phyloP scores from a whole-genome alignment of 2,329 filamentous ascomycete species.

The Penicillium sp. region DNA sequence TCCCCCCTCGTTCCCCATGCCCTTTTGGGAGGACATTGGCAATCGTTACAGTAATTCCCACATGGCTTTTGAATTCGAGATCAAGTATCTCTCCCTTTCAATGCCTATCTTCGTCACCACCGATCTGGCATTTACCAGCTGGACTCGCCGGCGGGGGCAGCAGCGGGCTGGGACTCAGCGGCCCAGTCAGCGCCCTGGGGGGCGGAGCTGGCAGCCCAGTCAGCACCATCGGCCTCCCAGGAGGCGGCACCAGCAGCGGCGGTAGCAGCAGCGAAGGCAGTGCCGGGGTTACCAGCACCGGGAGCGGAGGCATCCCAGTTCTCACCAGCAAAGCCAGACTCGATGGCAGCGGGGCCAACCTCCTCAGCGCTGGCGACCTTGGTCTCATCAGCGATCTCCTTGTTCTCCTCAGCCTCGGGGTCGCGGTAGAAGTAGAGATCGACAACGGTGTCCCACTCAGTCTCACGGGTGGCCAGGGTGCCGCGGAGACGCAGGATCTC shows the following conservation, averaged over 20 bases:
- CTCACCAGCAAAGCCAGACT: slow-evolving; percentile 72
- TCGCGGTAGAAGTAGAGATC: slow-evolving; percentile 99
- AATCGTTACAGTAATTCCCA: slow-evolving; percentile 31
- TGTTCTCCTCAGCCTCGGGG: slow-evolving; percentile 98
- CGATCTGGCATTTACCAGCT: slow-evolving; percentile 45
- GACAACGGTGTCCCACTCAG: slow-evolving; percentile 98
- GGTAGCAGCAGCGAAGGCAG: slow-evolving; percentile 71
- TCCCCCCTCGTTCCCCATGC: slow-evolving; percentile 26
- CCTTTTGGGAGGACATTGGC: slow-evolving; percentile 11
- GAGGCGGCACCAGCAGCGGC: slow-evolving; percentile 60
- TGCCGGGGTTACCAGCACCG: slow-evolving; percentile 64
- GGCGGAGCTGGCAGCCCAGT: slow-evolving; percentile 57
- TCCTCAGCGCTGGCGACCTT: slow-evolving; percentile 86
- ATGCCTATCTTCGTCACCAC: slow-evolving; percentile 35
- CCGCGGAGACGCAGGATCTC: slow-evolving; percentile 99
- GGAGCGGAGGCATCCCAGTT: slow-evolving; percentile 82
- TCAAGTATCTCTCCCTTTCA: slow-evolving; percentile 34
- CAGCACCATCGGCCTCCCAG: slow-evolving; percentile 63
- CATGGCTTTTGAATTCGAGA: slow-evolving; percentile 30
- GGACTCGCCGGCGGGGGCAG: slow-evolving; percentile 32
- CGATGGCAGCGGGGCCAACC: slow-evolving; percentile 76
- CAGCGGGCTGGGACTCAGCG: slow-evolving; percentile 41
- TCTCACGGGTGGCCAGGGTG: slow-evolving; percentile 93
- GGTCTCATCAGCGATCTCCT: slow-evolving; percentile 79
- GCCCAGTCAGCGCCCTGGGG: slow-evolving; percentile 48